Evolutionary conservation across 2,329 filamentous ascomycete genomes (phyloP).

Genomic region (Phoma sp.): DNA sequence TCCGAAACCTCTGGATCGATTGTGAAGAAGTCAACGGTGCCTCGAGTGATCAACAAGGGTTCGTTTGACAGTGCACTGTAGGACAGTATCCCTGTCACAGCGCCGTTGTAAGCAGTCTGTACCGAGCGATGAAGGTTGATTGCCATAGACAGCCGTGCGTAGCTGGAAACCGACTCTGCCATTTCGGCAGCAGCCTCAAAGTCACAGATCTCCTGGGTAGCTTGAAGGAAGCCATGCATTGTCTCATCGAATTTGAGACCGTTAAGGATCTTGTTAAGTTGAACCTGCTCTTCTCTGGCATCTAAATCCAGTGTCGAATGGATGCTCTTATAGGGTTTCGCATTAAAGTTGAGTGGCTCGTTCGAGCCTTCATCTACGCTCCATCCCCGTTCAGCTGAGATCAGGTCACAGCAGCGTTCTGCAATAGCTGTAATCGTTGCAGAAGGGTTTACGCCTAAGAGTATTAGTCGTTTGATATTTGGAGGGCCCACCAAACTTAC

Average conservation of each 20-base stretch:
- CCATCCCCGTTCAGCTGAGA: conserved; percentile 45
- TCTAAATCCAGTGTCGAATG: neutral
- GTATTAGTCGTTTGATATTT: neutral
- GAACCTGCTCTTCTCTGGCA: neutral
- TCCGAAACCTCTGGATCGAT: conserved; percentile 62
- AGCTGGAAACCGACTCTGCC: neutral
- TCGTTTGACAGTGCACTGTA: neutral
- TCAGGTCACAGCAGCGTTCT: conserved; percentile 65
- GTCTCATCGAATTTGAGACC: conserved; percentile 4
- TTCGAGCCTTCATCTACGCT: conserved; percentile 46
- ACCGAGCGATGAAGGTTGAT: neutral
- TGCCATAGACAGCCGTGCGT: neutral
- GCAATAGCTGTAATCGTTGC: conserved; percentile 74
- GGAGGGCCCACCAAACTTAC: neutral
- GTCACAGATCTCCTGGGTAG: neutral
- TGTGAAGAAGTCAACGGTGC: conserved; percentile 65
- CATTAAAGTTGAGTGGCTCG: neutral
- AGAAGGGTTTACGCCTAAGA: conserved; percentile 65
- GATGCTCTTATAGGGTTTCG: neutral
- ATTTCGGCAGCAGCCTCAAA: neutral
- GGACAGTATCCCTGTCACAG: neutral
- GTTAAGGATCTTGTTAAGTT: neutral
- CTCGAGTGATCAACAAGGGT: conserved; percentile 60
- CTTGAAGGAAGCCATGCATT: neutral
- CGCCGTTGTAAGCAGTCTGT: neutral